Base-by-base conservation (phyloP, 208 protist species). In the Tritrichomonas foetus region DNA sequence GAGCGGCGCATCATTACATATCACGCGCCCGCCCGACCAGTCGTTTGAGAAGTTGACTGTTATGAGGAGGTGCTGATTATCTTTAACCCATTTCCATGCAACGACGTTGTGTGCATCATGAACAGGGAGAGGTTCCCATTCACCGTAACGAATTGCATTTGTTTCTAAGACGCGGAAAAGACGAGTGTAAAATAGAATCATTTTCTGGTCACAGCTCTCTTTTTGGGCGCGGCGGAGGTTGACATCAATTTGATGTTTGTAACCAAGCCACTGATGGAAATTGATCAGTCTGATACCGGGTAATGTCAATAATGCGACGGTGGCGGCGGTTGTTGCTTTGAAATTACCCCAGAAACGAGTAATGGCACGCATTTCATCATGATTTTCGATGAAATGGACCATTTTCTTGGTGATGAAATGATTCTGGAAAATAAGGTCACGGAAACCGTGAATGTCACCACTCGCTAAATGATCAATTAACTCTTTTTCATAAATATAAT, bases 401-500 rank as follows among this genome's bases (percentile, higher is more conserved):
- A 44, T 53, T 39, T 93, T 84, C 1, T 53, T 30, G 11, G 89
- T 30, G 16, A 94, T 5, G 30, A 50, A 14, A 11, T 39, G 53
- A 57, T 36, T 49, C 0, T 61, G 14, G 53, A 61, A 61, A 16
- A 74, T 33, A 14, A n/a, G 44, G 8, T 80, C 20, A 30, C 66
- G 30, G 93, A 93, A 94, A 41, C 92, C 92, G 57, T 53, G 14
- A 30, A 94, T 39, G 47, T 94, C 75, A 33, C 66, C 27, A 9
- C 49, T 11, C 13, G 30, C 14, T n/a, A 66, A 13, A 27, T 92
- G 44, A 39, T 94, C 80, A 41, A 94, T 80, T 53, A 55, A 47
- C 0, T 94, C 94, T 92, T 94, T 94, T 25, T 94, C 94, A 33
- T 94, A 94, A 13, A 57, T 44, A 9, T 53, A 94, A 27, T 93